These are phyloP conservation scores for Chlorophyllum brunneum DNA, from an alignment of 768 basidiomycete genomes.

Conservation along the genomic window DNA sequence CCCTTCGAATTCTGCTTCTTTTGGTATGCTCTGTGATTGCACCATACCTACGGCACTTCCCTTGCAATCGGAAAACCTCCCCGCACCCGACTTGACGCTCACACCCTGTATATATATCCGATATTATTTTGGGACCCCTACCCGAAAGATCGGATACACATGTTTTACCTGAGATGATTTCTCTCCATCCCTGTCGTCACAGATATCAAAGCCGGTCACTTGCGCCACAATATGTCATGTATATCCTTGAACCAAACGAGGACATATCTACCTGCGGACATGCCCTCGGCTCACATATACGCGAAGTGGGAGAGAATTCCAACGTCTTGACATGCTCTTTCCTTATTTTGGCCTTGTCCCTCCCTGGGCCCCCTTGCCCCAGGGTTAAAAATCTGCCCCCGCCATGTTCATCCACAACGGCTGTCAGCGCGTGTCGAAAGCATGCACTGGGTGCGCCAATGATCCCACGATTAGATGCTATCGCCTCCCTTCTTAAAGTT, in stretches of 20 bases:
- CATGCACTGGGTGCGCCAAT: conserved; percentile 5
- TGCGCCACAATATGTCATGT: conserved; percentile 5
- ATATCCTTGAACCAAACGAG: neutral
- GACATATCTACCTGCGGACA: conserved; percentile 4
- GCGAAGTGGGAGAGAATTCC: neutral
- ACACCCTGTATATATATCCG: conserved; percentile 1
- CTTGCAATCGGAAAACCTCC: neutral
- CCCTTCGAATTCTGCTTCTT: neutral
- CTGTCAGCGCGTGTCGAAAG: conserved; percentile 6
- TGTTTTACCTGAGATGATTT: too few species aligned
- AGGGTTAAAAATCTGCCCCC: neutral
- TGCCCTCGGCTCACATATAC: conserved; percentile 4
- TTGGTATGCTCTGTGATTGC: neutral
- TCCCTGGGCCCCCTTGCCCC: too few species aligned
- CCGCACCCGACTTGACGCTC: neutral
- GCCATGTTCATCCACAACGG: neutral
- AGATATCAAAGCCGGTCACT: conserved; percentile 6
- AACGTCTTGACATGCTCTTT: conserved; percentile 2
- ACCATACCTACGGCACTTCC: neutral
- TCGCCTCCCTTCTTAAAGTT: neutral
- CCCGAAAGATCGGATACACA: neutral
- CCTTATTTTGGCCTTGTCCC: conserved; percentile 2
- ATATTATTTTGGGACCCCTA: neutral
- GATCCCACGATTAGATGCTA: conserved; percentile 8
- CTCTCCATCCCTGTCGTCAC: too few species aligned